Evolutionary conservation across 306 rosid species (phyloP).

Genomic region (Prosopis cineraria): DNA sequence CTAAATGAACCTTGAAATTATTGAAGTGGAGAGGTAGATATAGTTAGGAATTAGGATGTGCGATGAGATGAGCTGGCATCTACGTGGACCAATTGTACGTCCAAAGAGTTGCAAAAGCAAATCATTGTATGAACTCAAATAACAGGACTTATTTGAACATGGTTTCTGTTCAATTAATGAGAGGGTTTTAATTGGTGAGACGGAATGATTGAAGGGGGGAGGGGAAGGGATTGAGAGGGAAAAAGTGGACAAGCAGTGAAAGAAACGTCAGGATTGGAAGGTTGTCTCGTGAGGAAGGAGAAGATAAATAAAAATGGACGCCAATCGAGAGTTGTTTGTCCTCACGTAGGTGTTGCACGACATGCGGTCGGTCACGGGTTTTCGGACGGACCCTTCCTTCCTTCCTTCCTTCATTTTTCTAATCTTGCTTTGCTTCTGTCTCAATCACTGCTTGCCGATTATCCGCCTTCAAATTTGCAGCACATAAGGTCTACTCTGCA

Average conservation of each 20-base stretch:
- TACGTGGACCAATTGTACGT: background rate
- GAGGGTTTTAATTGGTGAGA: too few species aligned
- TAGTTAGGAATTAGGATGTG: background rate
- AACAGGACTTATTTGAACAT: too few species aligned
- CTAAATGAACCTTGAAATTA: background rate
- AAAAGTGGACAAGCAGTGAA: constrained; percentile 3
- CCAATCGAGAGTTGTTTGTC: constrained; percentile 39
- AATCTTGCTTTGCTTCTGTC: constrained; percentile 1
- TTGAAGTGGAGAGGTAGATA: too few species aligned
- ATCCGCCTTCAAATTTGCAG: constrained; percentile 9
- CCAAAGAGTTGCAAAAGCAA: background rate
- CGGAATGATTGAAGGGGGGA: too few species aligned
- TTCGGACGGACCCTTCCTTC: background rate
- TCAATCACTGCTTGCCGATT: background rate
- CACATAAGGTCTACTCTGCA: background rate
- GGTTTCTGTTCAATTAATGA: too few species aligned
- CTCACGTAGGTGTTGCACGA: constrained; percentile 33
- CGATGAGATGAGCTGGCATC: background rate
- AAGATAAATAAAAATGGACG: constrained; percentile 19
- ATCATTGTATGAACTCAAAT: background rate
- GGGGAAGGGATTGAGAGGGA: background rate
- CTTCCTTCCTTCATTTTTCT: background rate
- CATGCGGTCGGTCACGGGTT: constrained; percentile 81
- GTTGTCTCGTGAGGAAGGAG: constrained; percentile 39
- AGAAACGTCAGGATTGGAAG: background rate